Evolutionary conservation across 2,329 filamentous ascomycete genomes (phyloP).

Genomic region (Alternaria brassicicola): DNA sequence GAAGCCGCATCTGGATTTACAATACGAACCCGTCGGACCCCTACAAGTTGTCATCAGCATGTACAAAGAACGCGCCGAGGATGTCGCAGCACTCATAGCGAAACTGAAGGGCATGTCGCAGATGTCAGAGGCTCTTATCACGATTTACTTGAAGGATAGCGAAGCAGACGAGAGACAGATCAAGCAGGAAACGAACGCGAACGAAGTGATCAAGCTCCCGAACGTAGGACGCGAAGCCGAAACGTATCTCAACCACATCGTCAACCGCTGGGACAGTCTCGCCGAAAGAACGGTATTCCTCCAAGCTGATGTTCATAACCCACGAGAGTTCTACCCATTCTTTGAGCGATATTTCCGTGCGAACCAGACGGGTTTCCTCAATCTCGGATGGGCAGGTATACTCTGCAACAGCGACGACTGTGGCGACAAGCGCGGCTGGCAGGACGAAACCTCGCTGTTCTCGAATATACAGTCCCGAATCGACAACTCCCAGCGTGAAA

Average conservation of each 20-base stretch:
- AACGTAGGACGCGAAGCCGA: constrained; percentile 56
- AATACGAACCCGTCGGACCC: constrained; percentile 26
- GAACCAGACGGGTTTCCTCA: constrained; percentile 53
- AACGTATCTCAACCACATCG: constrained; percentile 56
- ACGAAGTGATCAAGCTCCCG: constrained; percentile 31
- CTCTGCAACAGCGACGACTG: constrained; percentile 51
- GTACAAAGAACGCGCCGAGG: constrained; percentile 43
- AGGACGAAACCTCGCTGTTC: constrained; percentile 49
- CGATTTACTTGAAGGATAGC: constrained; percentile 44
- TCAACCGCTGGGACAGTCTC: constrained; percentile 51
- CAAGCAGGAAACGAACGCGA: constrained; percentile 29
- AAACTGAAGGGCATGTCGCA: constrained; percentile 27
- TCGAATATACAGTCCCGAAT: constrained; percentile 44
- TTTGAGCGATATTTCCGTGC: constrained; percentile 49
- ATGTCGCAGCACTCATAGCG: constrained; percentile 32
- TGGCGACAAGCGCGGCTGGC: constrained; percentile 50
- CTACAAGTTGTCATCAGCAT: constrained; percentile 49
- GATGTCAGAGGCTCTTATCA: constrained; percentile 27
- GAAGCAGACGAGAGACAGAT: constrained; percentile 29
- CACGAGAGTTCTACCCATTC: constrained; percentile 45
- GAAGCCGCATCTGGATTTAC: constrained; percentile 19
- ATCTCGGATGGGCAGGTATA: constrained; percentile 50
- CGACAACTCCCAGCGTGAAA: constrained; percentile 35
- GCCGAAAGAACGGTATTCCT: constrained; percentile 57
- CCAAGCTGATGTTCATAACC: constrained; percentile 54